Conservation (phyloP, 495 filamentous ascomycete genomes). For the Peziza echinospora region DNA sequence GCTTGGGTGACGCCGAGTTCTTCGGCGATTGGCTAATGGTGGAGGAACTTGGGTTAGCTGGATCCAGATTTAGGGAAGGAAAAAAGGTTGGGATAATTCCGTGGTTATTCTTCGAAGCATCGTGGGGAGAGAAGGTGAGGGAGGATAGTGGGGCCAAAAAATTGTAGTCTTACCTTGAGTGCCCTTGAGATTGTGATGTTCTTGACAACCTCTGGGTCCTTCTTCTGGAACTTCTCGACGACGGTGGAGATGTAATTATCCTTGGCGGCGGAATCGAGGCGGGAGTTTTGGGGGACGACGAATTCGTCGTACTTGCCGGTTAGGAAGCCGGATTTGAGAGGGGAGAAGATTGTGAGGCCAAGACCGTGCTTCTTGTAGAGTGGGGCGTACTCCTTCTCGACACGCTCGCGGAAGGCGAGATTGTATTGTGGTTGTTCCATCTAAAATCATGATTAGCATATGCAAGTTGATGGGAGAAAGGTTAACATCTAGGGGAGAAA, state of each 20-base stretch:
- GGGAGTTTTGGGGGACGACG: conserved; percentile 31
- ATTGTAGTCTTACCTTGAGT: conserved; percentile 10
- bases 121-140: background rate
- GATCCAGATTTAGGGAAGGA: background rate
- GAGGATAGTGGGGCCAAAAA: background rate
- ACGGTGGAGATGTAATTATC: conserved; percentile 28
- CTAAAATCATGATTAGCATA: background rate
- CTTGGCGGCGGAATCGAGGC: conserved; percentile 27
- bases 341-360: conserved; percentile 53
- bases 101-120: no score
- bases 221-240: conserved; percentile 22
- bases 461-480: no score
- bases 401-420: conserved; percentile 46
- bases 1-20: conserved; percentile 41
- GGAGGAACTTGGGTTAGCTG: conserved; percentile 9
- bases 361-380: conserved; percentile 42
- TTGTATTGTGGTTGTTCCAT: conserved; percentile 80
- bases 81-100: background rate
- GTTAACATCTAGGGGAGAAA: background rate
- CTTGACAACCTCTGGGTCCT: conserved; percentile 17
- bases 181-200: conserved; percentile 7
- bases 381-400: conserved; percentile 53
- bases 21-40: conserved; percentile 41
- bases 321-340: conserved; percentile 49
- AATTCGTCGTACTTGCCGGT: conserved; percentile 67